Percentiles rank a stretch among this genome's conserved stretches.
phyloP scores from a whole-genome alignment of 805 yeast species.

The Starmerella asiatica region DNA sequence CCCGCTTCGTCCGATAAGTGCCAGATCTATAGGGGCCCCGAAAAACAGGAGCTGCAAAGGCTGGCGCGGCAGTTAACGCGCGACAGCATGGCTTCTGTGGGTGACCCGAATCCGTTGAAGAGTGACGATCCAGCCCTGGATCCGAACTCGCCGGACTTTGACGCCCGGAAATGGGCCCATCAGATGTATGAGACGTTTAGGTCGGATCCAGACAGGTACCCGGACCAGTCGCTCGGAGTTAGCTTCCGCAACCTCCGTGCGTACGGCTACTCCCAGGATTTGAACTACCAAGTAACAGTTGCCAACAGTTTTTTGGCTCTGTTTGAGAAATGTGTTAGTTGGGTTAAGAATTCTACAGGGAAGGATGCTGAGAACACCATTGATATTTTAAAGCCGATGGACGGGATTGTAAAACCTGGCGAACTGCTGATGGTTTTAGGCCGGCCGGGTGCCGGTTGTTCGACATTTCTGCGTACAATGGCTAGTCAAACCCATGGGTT shows the following conservation, averaged over 20 bases:
- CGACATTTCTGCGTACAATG: constrained; percentile 51
- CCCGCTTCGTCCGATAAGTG: background rate
- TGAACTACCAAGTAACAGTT: constrained; percentile 55
- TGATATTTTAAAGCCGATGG: constrained; percentile 22
- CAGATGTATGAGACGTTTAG: constrained; percentile 41
- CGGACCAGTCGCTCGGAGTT: constrained; percentile 46
- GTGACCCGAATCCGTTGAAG: constrained; percentile 1
- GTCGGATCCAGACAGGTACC: constrained; percentile 47
- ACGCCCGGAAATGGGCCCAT: constrained; percentile 49
- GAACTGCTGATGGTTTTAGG: constrained; percentile 59
- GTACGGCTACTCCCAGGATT: constrained; percentile 45
- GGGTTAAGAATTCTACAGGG: constrained; percentile 1
- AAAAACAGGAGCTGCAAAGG: constrained; percentile 4
- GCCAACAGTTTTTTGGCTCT: constrained; percentile 30
- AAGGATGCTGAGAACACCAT: constrained; percentile 2
- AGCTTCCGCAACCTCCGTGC: constrained; percentile 48
- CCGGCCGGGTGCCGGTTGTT: constrained; percentile 72
- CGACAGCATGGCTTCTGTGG: background rate
- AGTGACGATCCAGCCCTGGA: constrained; percentile 37
- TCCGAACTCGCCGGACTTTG: constrained; percentile 45
- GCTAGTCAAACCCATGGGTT: constrained; percentile 43
- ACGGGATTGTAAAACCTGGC: constrained; percentile 42
- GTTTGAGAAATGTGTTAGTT: constrained; percentile 20
- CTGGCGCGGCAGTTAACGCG: constrained; percentile 11
- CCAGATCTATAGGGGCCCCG: constrained; percentile 10